phyloP scores from a whole-genome alignment of 179 eudicot genomes.

The Sideroxylon spinosum region DNA sequence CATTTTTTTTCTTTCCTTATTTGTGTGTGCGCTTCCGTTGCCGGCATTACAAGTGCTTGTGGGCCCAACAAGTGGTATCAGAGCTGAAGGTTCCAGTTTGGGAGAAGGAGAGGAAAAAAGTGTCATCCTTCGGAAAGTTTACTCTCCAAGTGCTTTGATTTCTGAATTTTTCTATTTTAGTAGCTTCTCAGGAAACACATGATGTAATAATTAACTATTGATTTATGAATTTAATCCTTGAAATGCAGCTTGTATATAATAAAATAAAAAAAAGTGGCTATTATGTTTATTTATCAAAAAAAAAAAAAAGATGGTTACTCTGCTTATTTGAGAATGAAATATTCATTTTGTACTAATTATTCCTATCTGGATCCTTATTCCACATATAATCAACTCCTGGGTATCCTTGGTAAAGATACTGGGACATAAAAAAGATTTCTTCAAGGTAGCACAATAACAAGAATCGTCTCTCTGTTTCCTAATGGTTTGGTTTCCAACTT shows the following conservation, averaged over 20 bases:
- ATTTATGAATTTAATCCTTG: neutral
- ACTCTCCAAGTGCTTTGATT: neutral
- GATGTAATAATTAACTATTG: neutral
- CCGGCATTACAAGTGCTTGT: too few relatives aligned
- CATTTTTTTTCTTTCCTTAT: too few relatives aligned
- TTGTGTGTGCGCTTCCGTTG: too few relatives aligned
- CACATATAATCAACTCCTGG: neutral
- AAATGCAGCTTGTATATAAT: neutral
- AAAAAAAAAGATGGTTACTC: neutral
- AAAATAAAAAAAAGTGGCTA: neutral
- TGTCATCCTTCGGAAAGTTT: neutral
- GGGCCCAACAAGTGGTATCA: too few relatives aligned
- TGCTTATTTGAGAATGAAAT: neutral
- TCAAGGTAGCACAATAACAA: neutral
- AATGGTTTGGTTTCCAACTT: conserved; percentile 1
- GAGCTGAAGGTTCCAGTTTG: too few relatives aligned
- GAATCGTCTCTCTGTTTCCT: conserved; percentile 9
- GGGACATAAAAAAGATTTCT: neutral
- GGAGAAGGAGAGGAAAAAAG: too few relatives aligned
- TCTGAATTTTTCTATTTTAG: neutral
- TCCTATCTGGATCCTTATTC: neutral
- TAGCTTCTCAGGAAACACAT: neutral
- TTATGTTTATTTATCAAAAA: neutral
- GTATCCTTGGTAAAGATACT: neutral
- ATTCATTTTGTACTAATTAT: neutral